Conservation (phyloP, 352 stramenopile genomes). For the Halophytophthora batemanensis region DNA sequence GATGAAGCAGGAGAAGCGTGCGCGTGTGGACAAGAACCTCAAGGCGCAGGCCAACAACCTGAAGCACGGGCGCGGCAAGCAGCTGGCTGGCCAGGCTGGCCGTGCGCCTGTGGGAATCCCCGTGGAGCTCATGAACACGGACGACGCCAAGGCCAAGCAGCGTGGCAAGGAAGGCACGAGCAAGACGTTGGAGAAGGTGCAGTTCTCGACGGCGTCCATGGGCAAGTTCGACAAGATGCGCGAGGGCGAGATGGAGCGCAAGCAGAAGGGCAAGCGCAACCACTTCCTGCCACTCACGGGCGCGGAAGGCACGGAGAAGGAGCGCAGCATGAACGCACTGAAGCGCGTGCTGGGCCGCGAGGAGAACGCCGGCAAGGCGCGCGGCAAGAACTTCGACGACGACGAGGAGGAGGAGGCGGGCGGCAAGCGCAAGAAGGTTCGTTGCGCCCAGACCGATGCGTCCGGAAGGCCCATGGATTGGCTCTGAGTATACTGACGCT, state of each 20-base stretch:
- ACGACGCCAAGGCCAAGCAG: conserved; percentile 72
- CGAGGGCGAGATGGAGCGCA: conserved; percentile 89
- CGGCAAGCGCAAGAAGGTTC: conserved; percentile 58
- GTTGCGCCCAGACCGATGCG: too few relatives aligned
- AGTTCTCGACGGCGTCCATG: conserved; percentile 92
- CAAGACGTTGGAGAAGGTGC: conserved; percentile 88
- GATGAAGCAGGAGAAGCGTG: conserved; percentile 89
- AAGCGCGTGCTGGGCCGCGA: conserved; percentile 73
- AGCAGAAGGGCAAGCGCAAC: conserved; percentile 83
- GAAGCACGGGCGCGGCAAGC: conserved; percentile 67
- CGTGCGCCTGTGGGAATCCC: conserved; percentile 82
- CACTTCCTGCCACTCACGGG: conserved; percentile 75
- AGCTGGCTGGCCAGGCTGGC: conserved; percentile 33
- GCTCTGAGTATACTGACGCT: conserved; percentile 2
- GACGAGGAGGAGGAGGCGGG: conserved; percentile 49
- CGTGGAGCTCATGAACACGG: conserved; percentile 85
- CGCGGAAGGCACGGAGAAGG: conserved; percentile 73
- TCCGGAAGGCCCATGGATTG: too few relatives aligned
- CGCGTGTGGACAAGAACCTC: conserved; percentile 92
- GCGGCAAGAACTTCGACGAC: conserved; percentile 50
- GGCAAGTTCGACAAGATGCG: conserved; percentile 95
- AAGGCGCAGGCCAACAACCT: conserved; percentile 77
- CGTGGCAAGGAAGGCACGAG: conserved; percentile 88
- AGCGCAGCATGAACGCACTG: conserved; percentile 75
- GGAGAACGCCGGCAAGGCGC: conserved; percentile 76